Percentiles rank a stretch among this genome's conserved stretches.
phyloP scores from a whole-genome alignment of 495 filamentous ascomycete species.

The Hypomontagnella submonticulosa region DNA sequence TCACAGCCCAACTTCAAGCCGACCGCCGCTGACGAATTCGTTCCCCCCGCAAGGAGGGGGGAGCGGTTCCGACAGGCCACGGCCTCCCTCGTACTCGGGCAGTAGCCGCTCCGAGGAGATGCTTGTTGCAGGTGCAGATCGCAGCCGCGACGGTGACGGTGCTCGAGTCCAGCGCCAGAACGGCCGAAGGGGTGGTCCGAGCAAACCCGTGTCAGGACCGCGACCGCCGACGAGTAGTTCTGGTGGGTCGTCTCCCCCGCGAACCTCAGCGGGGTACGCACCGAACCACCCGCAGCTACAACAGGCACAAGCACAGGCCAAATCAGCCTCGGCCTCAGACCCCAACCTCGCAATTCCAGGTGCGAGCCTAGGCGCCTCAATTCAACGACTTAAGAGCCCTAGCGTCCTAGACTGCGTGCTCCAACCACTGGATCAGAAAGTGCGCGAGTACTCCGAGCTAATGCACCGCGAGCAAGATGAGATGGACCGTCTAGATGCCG shows the following conservation, averaged over 20 bases:
- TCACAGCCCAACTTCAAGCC: conserved; percentile 35
- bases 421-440: conserved; percentile 47
- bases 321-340: conserved; percentile 30
- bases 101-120: conserved; percentile 48
- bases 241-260: conserved; percentile 42
- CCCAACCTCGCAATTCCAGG: conserved; percentile 24
- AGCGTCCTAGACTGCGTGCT: conserved; percentile 47
- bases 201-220: conserved; percentile 31
- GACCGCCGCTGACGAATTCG: conserved; percentile 44
- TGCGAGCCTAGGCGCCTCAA: conserved; percentile 23
- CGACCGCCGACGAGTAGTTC: conserved; percentile 43
- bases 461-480: conserved; percentile 47
- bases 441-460: conserved; percentile 43
- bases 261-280: conserved; percentile 24
- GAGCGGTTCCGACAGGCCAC: conserved; percentile 27
- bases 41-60: conserved; percentile 35
- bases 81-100: conserved; percentile 44
- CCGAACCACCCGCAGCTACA: conserved; percentile 33
- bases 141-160: conserved; percentile 15
- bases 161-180: conserved; percentile 42
- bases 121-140: conserved; percentile 36
- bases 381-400: conserved; percentile 48
- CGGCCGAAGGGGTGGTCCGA: conserved; percentile 33
- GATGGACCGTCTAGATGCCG: conserved; percentile 46
- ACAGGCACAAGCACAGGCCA: conserved; percentile 35